Conservation (phyloP, 192 early-diverging fungal species). For the Helicostylum pulchrum region DNA sequence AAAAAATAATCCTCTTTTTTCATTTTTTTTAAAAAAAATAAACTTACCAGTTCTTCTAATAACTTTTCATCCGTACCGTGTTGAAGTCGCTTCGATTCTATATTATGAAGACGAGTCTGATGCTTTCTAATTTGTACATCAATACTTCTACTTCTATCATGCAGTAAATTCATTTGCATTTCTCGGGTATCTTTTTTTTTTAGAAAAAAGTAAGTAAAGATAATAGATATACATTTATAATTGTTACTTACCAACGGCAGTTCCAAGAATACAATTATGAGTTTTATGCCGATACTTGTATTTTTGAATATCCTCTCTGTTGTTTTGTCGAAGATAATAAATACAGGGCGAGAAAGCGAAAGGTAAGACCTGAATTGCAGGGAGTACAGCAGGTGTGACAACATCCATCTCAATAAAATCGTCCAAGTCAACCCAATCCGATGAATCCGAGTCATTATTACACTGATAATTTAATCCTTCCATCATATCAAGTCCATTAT, state of each 20-base stretch:
- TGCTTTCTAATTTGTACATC: conserved; percentile 55
- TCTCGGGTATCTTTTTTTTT: conserved; percentile 44
- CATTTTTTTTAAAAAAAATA: not conserved
- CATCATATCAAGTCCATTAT: conserved; percentile 13
- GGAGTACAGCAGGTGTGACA: conserved; percentile 30
- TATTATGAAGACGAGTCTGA: conserved; percentile 42
- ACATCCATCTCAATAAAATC: conserved; percentile 50
- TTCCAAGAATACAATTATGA: conserved; percentile 41
- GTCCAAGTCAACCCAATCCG: conserved; percentile 50
- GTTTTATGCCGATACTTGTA: conserved; percentile 36
- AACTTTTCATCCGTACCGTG: conserved; percentile 6
- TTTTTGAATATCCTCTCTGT: conserved; percentile 34
- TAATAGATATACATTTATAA: not conserved
- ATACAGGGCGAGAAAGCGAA: conserved; percentile 60
- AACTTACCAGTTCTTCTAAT: conserved; percentile 13
- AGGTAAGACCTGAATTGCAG: conserved; percentile 44
- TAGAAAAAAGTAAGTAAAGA: not conserved
- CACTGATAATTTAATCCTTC: conserved; percentile 9
- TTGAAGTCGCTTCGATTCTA: conserved; percentile 41
- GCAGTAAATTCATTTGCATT: conserved; percentile 54
- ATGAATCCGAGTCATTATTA: conserved; percentile 15
- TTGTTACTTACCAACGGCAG: conserved; percentile 33
- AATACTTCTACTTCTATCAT: conserved; percentile 53
- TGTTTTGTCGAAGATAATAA: conserved; percentile 44
- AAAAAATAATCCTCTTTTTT: conserved; percentile 6